Base-by-base conservation (phyloP, 352 stramenopile species). In the Plasmopara viticola region DNA sequence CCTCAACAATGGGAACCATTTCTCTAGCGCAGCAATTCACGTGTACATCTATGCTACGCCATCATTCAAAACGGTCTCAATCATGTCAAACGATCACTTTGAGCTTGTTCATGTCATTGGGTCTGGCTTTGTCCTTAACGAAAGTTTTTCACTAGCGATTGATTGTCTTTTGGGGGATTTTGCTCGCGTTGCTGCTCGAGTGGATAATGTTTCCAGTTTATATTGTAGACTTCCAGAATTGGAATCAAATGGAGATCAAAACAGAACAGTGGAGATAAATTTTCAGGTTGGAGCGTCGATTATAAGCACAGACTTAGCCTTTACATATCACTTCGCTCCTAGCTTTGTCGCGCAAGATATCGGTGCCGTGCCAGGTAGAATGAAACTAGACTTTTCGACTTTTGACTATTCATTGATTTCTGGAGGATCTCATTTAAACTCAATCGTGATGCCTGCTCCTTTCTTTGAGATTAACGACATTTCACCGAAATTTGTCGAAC, bases 1-100 rank as follows among this genome's bases (percentile, higher is more conserved):
- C 37, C 35, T 78, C 0, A 78, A 78, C 33, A 62, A 58, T 1
- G 57, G 64, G 1, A 41, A 31, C 1, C 63, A 78, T 40, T 55
- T 61, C 9, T 74, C 66, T 5, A 46, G 35, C 2, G 52, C 33
- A 2, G 34, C 30, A 10, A 18, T 30, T 8, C 44, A 50, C 1
- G 35, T 56, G 0, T 57, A 59, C 34, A 42, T 78, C 6, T 72
- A 65, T 33, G 41, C 51, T 0, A 18, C 58, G 2, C 69, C 69
- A 28, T 60, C 28, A 4, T 74, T 78, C 14, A 6, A 51, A 0
- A 45, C 14, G 2, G 40, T 68, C 6, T 39, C 10, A 5, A 40
- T 37, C 6, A 42, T 1, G 9, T 58, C 31, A 7, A 7, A 9
- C 9, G 9, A 31, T 12, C 51, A 48, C 3, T 43, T 30, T 20